Evolutionary conservation across 805 yeast genomes (phyloP), one percentile per base, ranked within the genome.

Genomic region (Metschnikowia bowlesiae): DNA sequence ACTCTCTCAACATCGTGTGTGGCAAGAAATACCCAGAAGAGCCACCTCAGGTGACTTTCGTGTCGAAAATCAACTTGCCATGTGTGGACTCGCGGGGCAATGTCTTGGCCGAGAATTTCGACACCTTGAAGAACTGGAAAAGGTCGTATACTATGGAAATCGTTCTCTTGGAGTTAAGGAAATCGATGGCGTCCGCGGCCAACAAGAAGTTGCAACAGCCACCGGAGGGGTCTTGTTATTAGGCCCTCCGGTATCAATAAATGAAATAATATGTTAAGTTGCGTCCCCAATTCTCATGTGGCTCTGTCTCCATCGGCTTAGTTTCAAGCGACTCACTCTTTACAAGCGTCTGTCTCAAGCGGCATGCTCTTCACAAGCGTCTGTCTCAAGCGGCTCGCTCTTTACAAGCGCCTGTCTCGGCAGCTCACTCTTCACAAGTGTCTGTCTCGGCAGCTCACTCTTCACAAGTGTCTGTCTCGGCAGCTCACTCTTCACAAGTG

Each of bases 161-260:
- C n/a, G 77, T 94, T 7, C 75, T 94, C 56, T 78, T 91, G 56
- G 98, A 91, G 62, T 71, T 94, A 61, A 81, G 99, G 73, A 87
- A 87, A 59, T 58, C 61, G 50, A 92, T 94, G 98, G 96, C 96
- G 1, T 68, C 80, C 18, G 80, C 92, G 4, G 68, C 83, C 10
- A 90, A 94, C 68, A 84, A 90, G 73, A 89, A 88, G 71, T 74
- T 92, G 55, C 75, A 84, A 8, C 99, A 94, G 73, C 99, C 99
- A 11, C 73, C 85, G 9, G 99, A 94, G 73, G 97, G 97, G 8
- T 70, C 85, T 35, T 81, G 84, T 10, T 88, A 83, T 47, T 58
- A 48, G 48, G 30, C 26, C 37, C 13, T 18, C n/a, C n/a, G 34
- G 26, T n/a, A 34, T 22, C 16, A 32, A 42, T 34, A 33, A 6